These are phyloP conservation scores for Ensete ventricosum DNA, from an alignment of 176 grass and related monocot species.

Conservation along the genomic window DNA sequence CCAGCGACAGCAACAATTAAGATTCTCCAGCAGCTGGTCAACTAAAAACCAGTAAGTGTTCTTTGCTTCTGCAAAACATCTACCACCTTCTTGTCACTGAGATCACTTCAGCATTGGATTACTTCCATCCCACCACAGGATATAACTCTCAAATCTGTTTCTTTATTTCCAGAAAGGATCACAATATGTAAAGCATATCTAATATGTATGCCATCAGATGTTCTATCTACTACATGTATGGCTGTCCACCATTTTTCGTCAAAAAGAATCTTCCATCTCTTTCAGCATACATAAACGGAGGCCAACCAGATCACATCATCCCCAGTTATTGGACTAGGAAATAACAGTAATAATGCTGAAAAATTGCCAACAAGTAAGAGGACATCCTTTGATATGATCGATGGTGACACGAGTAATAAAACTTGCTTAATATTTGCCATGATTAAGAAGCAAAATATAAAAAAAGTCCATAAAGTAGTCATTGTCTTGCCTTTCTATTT, in stretches of 20 bases:
- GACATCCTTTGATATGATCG: too few species aligned
- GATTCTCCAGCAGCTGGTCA: conserved; percentile 21
- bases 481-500: not conserved
- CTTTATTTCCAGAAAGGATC: too few species aligned
- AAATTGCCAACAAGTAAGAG: not conserved
- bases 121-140: not conserved
- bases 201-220: too few species aligned
- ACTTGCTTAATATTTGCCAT: too few species aligned
- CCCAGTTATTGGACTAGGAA: not conserved
- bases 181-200: too few species aligned
- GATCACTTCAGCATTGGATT: not conserved
- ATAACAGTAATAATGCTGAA: too few species aligned
- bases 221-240: not conserved
- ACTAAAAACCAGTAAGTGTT: not conserved
- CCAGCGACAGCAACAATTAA: conserved; percentile 38
- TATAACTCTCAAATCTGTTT: too few species aligned
- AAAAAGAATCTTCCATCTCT: not conserved
- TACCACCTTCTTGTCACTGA: not conserved
- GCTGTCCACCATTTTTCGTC: too few species aligned
- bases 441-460: not conserved
- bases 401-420: too few species aligned
- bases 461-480: not conserved
- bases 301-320: not conserved
- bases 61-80: not conserved
- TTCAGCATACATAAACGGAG: too few species aligned